Evolutionary conservation across 2,329 filamentous ascomycete species (phyloP), one percentile per base, ranked within the genome.

Genomic region (Cytospora piceae): DNA sequence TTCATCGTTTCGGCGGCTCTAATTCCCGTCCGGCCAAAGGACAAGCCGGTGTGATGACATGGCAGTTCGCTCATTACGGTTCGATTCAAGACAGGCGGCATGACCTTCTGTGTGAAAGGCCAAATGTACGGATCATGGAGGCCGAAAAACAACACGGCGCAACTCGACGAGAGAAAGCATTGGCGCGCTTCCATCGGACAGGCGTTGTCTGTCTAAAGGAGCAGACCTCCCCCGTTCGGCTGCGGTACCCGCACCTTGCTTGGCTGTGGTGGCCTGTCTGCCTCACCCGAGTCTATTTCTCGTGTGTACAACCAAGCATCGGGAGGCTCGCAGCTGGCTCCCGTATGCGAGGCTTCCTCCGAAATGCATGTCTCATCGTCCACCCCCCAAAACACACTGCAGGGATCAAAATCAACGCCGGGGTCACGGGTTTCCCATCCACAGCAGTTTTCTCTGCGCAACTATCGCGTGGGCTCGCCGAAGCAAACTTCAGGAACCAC

Each of bases 311-410:
- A 31, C 54, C 63, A 42, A 59, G 61, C 52, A 58, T 64, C 57
- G 65, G 65, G 63, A 65, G 56, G 58, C 59, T 61, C 63, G 63
- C 61, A 62, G 63, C 61, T 62, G 60, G 56, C 17, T 37, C 53
- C 66, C 59, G 59, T 60, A 56, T 55, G 57, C 60, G 61, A 68
- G 49, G 42, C 56, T 66, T 20, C 52, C 63, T 63, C 66, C 66
- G 59, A 66, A 63, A 66, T 68, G 63, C 59, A 54, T 63, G 63
- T 66, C 63, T 66, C 56, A 66, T 55, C 46, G 46, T 49, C 51
- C 29, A 52, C 20, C 39, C 52, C 52, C 20, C 39, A 42, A 51
- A 63, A 65, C 42, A 42, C 15, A 17, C 24, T 17, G 31, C 55
- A 20, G 32, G 42, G 46, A 49, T 49, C 11, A 11, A 49, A 37